Evolutionary conservation across 2,329 filamentous ascomycete genomes (phyloP).

Genomic region (Tolypocladium ophioglossoides): DNA sequence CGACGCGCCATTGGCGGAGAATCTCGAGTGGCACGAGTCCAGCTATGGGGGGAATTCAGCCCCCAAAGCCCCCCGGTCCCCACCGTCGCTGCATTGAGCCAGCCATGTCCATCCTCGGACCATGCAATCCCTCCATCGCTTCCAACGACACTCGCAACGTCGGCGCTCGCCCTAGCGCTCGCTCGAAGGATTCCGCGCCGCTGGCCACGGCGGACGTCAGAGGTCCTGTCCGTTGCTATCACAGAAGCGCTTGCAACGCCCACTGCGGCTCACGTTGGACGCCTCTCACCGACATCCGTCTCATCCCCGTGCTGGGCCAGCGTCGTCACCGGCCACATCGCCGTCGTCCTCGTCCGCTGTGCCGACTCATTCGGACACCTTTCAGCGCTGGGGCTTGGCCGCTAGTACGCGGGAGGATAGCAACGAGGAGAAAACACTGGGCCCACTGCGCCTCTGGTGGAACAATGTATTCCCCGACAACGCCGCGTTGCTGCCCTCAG

Average conservation of each 20-base stretch:
- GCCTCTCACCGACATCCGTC: neutral
- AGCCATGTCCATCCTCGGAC: neutral
- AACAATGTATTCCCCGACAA: neutral
- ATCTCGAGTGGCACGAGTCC: neutral
- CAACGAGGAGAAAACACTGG: neutral
- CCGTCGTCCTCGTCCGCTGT: neutral
- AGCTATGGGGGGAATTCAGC: neutral
- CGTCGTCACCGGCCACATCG: neutral
- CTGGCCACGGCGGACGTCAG: neutral
- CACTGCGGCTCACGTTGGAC: neutral
- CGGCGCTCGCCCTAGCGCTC: neutral
- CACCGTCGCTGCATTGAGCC: neutral
- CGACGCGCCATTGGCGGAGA: constrained; percentile 1
- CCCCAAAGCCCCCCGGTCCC: neutral
- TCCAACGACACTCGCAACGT: neutral
- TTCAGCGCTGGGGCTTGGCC: too few relatives aligned
- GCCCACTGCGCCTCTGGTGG: neutral
- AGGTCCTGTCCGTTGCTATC: neutral
- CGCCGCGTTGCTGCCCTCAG: neutral
- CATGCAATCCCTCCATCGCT: neutral
- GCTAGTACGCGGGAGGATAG: neutral
- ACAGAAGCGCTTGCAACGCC: neutral
- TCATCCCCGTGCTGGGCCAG: neutral
- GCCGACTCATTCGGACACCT: neutral
- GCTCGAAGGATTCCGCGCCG: neutral